Conservation (phyloP, 1,284 basidiomycete genomes). For the Moesziomyces sp. region DNA sequence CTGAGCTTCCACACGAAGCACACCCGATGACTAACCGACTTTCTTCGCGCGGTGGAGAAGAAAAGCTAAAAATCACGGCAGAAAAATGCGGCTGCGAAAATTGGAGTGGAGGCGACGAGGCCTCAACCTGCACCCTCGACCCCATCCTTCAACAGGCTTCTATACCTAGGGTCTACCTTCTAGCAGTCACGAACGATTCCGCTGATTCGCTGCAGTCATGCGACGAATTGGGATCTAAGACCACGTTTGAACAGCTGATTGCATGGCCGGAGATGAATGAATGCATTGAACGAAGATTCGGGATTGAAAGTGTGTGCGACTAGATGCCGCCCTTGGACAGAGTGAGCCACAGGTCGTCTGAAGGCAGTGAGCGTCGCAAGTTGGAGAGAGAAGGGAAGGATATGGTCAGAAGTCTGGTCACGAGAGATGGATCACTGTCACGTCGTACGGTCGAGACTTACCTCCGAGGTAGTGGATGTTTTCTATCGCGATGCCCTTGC, state of each 20-base stretch:
- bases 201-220: too few species aligned
- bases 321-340: slow-evolving; percentile 49
- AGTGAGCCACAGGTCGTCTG: slow-evolving; percentile 57
- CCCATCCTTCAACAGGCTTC: too few species aligned
- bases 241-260: background rate
- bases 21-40: slow-evolving; percentile 16
- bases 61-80: background rate
- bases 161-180: too few species aligned
- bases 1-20: slow-evolving; percentile 1
- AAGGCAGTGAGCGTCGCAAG: background rate
- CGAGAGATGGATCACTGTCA: background rate
- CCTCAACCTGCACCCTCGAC: background rate
- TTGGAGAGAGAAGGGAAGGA: background rate
- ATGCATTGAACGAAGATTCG: background rate
- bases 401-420: background rate
- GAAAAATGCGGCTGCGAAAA: slow-evolving; percentile 7
- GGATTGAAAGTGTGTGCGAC: slow-evolving; percentile 2
- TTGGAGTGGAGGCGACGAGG: slow-evolving; percentile 5
- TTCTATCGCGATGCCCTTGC: slow-evolving; percentile 92
- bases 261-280: background rate
- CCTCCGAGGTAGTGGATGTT: slow-evolving; percentile 86
- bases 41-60: background rate
- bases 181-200: too few species aligned
- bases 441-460: slow-evolving; percentile 69
- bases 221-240: too few species aligned